Evolutionary conservation across 139 green algal species (phyloP).

Genomic region (Mesostigma viride): DNA sequence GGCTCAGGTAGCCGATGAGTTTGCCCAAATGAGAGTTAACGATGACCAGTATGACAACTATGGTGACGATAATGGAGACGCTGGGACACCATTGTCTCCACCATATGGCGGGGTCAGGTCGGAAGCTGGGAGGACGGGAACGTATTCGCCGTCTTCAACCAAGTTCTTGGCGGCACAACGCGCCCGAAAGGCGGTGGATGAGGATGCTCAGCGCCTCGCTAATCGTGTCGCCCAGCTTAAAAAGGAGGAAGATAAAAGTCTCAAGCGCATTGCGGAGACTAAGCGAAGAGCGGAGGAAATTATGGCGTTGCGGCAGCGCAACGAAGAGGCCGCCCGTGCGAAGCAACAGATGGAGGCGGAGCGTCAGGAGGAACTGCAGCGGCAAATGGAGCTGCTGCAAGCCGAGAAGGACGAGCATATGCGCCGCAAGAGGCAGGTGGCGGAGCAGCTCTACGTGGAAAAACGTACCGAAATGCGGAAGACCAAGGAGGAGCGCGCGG

Average conservation of each 20-base stretch:
- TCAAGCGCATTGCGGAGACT: slow-evolving; percentile 51
- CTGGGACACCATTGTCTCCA: no score
- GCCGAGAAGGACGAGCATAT: neutral
- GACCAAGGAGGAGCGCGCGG: neutral
- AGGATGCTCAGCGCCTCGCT: slow-evolving; percentile 50
- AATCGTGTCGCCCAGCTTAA: slow-evolving; percentile 56
- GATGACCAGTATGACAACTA: no score
- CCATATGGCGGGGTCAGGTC: no score
- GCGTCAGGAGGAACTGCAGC: neutral
- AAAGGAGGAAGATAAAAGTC: slow-evolving; percentile 51
- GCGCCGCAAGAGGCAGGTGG: neutral
- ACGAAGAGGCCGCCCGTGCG: neutral
- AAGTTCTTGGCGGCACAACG: neutral
- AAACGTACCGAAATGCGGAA: neutral
- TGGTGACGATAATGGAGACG: no score
- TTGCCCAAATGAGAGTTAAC: no score
- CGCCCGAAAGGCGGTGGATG: slow-evolving; percentile 29
- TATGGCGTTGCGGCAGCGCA: neutral
- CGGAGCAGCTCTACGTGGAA: neutral
- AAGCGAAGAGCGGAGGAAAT: slow-evolving; percentile 46
- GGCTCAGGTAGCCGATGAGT: no score
- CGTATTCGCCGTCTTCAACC: no score
- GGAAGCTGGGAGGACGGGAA: no score
- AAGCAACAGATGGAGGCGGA: neutral
- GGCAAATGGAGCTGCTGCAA: neutral